Evolutionary conservation across 768 basidiomycete genomes (phyloP).

Genomic region (Phylloporus scabripes): DNA sequence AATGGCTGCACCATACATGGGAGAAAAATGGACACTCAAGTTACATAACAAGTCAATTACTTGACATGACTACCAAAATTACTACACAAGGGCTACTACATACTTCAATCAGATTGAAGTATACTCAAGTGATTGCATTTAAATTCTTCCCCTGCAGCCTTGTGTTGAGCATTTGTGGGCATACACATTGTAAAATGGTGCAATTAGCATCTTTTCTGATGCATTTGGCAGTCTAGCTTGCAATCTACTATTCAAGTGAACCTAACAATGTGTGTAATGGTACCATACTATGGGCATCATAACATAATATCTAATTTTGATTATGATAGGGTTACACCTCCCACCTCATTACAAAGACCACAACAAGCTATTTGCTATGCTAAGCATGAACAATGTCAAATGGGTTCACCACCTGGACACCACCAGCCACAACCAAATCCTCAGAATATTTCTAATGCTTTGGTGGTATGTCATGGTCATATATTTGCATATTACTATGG

Average conservation of each 20-base stretch:
- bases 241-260: too few relatives aligned
- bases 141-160: too few relatives aligned
- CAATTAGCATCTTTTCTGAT: neutral
- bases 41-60: too few relatives aligned
- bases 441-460: too few relatives aligned
- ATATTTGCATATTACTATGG: too few relatives aligned
- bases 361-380: neutral
- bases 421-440: neutral
- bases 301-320: neutral
- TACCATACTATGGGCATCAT: neutral
- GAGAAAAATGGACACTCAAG: too few relatives aligned
- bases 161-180: too few relatives aligned
- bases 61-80: too few relatives aligned
- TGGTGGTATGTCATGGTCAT: too few relatives aligned
- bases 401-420: neutral
- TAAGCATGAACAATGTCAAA: neutral
- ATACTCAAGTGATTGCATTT: neutral
- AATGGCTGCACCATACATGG: too few relatives aligned
- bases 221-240: neutral
- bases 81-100: neutral
- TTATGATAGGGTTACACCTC: neutral
- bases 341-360: neutral
- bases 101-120: too few relatives aligned
- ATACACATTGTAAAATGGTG: neutral
- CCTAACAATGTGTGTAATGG: neutral